phyloP scores from a whole-genome alignment of 2,329 filamentous ascomycete species.

The Dactylella cylindrospora region DNA sequence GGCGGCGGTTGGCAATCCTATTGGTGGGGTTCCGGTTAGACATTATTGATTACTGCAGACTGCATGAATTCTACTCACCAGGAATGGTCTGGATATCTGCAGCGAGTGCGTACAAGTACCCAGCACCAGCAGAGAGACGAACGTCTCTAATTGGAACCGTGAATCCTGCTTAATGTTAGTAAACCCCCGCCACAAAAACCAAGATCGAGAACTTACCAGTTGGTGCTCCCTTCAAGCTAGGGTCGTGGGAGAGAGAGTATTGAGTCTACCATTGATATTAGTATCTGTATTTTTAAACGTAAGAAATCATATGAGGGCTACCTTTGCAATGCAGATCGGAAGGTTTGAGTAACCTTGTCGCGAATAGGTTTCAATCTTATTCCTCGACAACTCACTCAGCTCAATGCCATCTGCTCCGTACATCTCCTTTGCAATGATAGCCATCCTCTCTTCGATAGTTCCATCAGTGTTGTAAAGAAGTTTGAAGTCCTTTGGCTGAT shows the following conservation, averaged over 20 bases:
- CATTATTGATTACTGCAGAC: too few relatives aligned
- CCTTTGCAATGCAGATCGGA: conserved; percentile 91
- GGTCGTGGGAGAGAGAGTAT: conserved; percentile 92
- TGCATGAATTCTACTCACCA: conserved; percentile 54
- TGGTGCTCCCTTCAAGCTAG: conserved; percentile 89
- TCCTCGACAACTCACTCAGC: conserved; percentile 89
- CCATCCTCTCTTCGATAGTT: conserved; percentile 82
- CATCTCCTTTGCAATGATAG: conserved; percentile 86
- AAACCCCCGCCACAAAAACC: not conserved
- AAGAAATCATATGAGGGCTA: not conserved
- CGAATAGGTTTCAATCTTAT: conserved; percentile 94
- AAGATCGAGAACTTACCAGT: conserved; percentile 61
- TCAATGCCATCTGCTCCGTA: conserved; percentile 88
- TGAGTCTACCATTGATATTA: conserved; percentile 63
- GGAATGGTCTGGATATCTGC: conserved; percentile 99
- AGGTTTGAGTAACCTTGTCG: conserved; percentile 87
- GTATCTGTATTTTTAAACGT: not conserved
- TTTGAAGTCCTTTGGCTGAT: conserved; percentile 83
- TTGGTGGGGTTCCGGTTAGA: not conserved
- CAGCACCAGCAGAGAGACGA: conserved; percentile 87
- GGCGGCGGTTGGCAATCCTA: conserved; percentile 34
- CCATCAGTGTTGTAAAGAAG: conserved; percentile 81
- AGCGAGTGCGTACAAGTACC: conserved; percentile 90
- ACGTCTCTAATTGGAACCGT: conserved; percentile 94
- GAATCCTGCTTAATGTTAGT: conserved; percentile 57